Conservation (phyloP, 768 basidiomycete genomes). For the Udeniomyces megalosporus region DNA sequence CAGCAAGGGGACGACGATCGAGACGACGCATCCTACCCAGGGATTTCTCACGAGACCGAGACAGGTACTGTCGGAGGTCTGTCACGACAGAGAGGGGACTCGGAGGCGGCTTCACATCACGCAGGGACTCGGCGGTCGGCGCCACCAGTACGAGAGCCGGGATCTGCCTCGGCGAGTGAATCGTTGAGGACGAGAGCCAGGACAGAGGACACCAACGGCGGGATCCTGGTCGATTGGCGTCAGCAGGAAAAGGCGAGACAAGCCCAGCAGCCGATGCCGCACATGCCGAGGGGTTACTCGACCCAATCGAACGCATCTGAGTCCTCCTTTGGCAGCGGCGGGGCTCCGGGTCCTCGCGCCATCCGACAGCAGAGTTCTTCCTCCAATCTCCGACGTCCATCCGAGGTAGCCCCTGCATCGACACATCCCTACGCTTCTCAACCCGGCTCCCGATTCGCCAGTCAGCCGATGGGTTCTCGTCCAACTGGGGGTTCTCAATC, state of each 20-base stretch:
- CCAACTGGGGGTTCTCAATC: background rate
- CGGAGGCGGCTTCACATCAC: background rate
- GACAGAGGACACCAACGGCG: conserved; percentile 52
- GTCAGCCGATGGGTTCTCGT: background rate
- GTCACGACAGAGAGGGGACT: background rate
- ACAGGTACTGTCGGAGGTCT: background rate
- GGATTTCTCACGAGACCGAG: conserved; percentile 1
- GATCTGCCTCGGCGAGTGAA: too few species aligned
- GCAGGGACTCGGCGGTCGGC: conserved; percentile 34
- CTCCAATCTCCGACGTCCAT: conserved; percentile 2
- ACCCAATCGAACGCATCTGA: conserved; percentile 12
- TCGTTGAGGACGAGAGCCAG: conserved; percentile 46
- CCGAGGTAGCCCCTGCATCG: background rate
- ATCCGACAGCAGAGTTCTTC: conserved; percentile 1
- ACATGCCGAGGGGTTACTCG: background rate
- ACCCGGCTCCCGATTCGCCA: background rate
- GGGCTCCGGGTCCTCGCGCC: background rate
- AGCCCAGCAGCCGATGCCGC: background rate
- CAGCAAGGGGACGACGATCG: too few species aligned
- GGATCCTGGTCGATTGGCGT: conserved; percentile 50
- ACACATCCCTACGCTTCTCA: background rate
- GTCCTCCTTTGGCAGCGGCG: background rate
- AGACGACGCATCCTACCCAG: too few species aligned
- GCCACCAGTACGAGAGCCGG: conserved; percentile 35
- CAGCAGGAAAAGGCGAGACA: conserved; percentile 30